These are phyloP conservation scores for Mycena rebaudengoi DNA, from an alignment of 768 basidiomycete genomes.

Conservation along the genomic window DNA sequence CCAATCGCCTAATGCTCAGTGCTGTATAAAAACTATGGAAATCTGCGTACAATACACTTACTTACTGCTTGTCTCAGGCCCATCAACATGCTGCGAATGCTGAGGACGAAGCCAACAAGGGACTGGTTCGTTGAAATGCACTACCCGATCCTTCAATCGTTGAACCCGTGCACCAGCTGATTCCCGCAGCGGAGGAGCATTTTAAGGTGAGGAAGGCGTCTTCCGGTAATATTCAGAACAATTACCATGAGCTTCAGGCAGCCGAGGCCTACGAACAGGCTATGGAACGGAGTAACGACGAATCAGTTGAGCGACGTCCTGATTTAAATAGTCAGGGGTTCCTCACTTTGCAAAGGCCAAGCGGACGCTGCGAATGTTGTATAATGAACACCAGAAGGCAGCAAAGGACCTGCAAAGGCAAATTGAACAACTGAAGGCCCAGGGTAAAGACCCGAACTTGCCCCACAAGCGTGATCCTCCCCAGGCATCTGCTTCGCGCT, in stretches of 20 bases:
- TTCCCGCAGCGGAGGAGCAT: slow-evolving; percentile 79
- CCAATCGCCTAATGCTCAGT: slow-evolving; percentile 6
- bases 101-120: slow-evolving; percentile 72
- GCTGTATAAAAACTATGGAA: slow-evolving; percentile 8
- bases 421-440: slow-evolving; percentile 75
- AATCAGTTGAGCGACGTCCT: slow-evolving; percentile 60
- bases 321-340: slow-evolving; percentile 9
- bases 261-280: slow-evolving; percentile 80
- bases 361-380: slow-evolving; percentile 77
- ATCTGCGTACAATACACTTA: not conserved
- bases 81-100: slow-evolving; percentile 86
- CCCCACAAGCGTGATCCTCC: slow-evolving; percentile 65
- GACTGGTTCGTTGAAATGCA: slow-evolving; percentile 68
- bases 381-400: slow-evolving; percentile 77
- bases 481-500: slow-evolving; percentile 36
- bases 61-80: slow-evolving; percentile 56
- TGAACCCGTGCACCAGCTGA: slow-evolving; percentile 26
- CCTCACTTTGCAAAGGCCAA: slow-evolving; percentile 74
- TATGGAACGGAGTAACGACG: slow-evolving; percentile 76
- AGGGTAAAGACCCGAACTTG: slow-evolving; percentile 78
- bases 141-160: not conserved
- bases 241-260: slow-evolving; percentile 57
- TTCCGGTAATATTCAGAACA: not conserved
- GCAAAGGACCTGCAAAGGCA: slow-evolving; percentile 76
- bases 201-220: slow-evolving; percentile 36